These are phyloP conservation scores for Prunus mume DNA, from an alignment of 306 rosid species.

Conservation along the genomic window DNA sequence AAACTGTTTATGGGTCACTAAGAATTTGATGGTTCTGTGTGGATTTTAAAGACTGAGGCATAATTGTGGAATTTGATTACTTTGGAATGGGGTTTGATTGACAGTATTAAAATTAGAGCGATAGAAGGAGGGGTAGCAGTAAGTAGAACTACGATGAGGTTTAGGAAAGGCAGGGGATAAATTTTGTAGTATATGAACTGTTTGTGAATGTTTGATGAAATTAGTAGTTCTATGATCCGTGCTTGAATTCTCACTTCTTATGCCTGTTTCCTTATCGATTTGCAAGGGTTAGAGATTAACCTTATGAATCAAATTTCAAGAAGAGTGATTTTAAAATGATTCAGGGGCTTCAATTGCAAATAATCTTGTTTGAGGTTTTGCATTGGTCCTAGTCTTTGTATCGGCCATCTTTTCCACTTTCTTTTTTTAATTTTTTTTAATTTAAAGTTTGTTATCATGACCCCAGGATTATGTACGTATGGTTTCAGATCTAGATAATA, in stretches of 20 bases:
- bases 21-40: not conserved
- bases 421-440: not conserved
- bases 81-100: constrained; percentile 4
- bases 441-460: no score
- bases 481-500: not conserved
- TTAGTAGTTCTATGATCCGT: not conserved
- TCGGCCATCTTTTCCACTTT: not conserved
- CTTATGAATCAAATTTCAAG: not conserved
- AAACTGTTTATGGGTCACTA: not conserved
- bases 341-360: no score
- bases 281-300: not conserved
- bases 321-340: not conserved
- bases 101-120: not conserved
- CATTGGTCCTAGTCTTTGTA: not conserved
- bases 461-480: not conserved
- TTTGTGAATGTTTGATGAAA: not conserved
- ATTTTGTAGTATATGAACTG: not conserved
- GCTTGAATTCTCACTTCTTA: not conserved
- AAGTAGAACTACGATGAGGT: not conserved
- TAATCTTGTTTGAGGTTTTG: not conserved
- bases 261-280: not conserved
- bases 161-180: not conserved
- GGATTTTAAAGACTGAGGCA: not conserved
- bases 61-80: not conserved
- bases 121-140: not conserved